Base-by-base conservation (phyloP, 208 protist species). In the Acanthamoeba lenticulata region DNA sequence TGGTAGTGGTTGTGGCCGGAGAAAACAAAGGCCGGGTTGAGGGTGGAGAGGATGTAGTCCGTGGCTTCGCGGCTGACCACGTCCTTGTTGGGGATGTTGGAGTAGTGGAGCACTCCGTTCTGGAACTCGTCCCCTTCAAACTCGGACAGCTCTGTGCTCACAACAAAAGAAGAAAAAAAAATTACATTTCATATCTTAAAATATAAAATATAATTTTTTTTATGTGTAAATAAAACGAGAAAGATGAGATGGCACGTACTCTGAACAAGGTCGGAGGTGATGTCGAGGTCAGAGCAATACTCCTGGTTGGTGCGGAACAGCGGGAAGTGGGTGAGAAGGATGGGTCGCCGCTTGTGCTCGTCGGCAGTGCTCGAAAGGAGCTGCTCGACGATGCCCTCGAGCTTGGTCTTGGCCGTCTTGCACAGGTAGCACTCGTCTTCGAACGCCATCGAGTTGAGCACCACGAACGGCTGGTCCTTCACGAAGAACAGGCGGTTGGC, bases 401-500 rank as follows among this genome's bases (percentile, higher is more conserved):
- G 45, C 49, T 91, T 24, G 85, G 7, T 13, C 13, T 72, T 21
- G 49, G 85, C 85, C 34, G 1, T 47, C 42, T 44, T 11, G 52
- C 85, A 91, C 38, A 69, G 17, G 13, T 49, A 19, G 40, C 85
- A 91, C 32, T 91, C 85, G 32, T 91, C 85, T 29, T 91, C 85
- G 57, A 91, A 91, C 42, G 85, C 85, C 85, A 91, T 91, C 27
- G 85, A 91, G 52, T 91, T 91, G 85, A 91, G 55, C 55, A 72
- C 47, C 36, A 91, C 85, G 42, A 91, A 91, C 5, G 85, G 85
- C 52, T 91, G 85, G 34, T 72, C 85, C 52, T 74, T 91, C 1
- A 91, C 40, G 32, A 44, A 91, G 57, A 91, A 91, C 32, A 91
- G 13, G 19, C 85, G 9, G 47, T 91, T 91, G 34, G 40, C 44